Conservation (phyloP, 2,329 filamentous ascomycete genomes). For the Aureobasidium subglaciale region DNA sequence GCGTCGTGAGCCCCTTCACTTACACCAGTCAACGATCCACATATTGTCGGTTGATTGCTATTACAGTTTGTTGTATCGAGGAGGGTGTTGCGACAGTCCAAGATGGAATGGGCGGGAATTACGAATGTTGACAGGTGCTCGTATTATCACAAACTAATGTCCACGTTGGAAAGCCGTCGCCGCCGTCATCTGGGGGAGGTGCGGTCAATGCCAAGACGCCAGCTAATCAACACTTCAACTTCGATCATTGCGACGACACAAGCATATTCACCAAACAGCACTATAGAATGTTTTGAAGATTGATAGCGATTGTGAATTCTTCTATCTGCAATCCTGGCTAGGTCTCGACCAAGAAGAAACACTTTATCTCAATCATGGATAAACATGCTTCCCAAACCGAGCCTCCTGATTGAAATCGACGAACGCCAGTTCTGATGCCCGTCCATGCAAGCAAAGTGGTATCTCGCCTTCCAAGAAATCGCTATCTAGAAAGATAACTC, state of each 20-base stretch:
- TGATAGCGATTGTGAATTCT: not conserved
- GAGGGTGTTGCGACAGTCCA: not conserved
- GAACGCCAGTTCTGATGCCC: slow-evolving; percentile 8
- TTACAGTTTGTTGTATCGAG: not conserved
- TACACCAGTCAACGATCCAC: slow-evolving; percentile 98
- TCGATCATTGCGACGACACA: not conserved
- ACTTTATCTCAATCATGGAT: not conserved
- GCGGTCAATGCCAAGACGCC: not conserved
- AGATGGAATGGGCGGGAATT: not conserved
- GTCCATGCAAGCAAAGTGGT: slow-evolving; percentile 8
- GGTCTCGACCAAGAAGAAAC: not conserved
- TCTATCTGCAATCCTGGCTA: slow-evolving; percentile 7
- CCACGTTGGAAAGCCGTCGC: slow-evolving; percentile 9
- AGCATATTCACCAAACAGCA: not conserved
- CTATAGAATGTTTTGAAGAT: not conserved
- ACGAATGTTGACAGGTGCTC: slow-evolving; percentile 5
- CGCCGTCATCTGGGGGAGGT: slow-evolving; percentile 15
- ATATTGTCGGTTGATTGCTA: slow-evolving; percentile 41
- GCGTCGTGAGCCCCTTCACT: slow-evolving; percentile 24
- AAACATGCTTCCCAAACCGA: not conserved
- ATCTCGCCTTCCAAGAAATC: slow-evolving; percentile 1
- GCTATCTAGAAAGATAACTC: not conserved
- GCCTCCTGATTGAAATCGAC: not conserved
- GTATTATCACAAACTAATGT: slow-evolving; percentile 3
- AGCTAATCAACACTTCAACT: not conserved